Evolutionary conservation across 2,329 filamentous ascomycete species (phyloP), one percentile per base, ranked within the genome.

Genomic region (Calonectria honghensis): DNA sequence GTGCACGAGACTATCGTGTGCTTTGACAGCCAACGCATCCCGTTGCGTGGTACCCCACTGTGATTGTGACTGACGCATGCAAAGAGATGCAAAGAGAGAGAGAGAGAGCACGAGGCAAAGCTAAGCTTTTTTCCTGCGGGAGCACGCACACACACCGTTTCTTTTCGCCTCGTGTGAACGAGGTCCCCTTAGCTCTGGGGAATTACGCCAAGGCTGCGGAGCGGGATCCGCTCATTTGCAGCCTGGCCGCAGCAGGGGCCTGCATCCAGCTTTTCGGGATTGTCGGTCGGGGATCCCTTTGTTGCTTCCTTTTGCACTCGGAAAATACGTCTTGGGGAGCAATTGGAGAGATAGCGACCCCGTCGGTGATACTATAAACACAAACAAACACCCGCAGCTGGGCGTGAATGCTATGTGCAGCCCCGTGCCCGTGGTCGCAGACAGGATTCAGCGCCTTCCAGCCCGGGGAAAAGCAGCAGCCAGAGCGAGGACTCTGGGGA

Each of bases 191-290:
- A 73, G 35, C 65, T 74, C 72, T 70, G 68, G 79, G 79, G 74
- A 78, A 80, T 73, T 51, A 68, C 66, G 79, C 79, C 77, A 80
- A 80, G 79, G 48, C 72, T 39, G 54, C 65, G 45, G 29, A 41
- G 37, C 37, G 31, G 52, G 57, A 63, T 32, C 65, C 71, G 54
- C 57, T 41, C 35, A 41, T 63, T 63, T 24, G 57, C 35, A 63
- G 57, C 57, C 57, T 63, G 57, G 57, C 37, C 57, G 57, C 35
- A 29, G 57, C 57, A 63, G 27, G 57, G 57, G 66, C 66, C 66
- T 39, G 52, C 66, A 57, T 61, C 54, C 67, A 69, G 37, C 45
- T 41, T 51, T 50, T 24, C 24, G 57, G 57, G 45, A 39, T 32
- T 52, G 68, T 51, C 54, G 41, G 48, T 52, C 45, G 50, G 13